phyloP scores from a whole-genome alignment of 2,329 filamentous ascomycete species.

The Ascochyta lentis region DNA sequence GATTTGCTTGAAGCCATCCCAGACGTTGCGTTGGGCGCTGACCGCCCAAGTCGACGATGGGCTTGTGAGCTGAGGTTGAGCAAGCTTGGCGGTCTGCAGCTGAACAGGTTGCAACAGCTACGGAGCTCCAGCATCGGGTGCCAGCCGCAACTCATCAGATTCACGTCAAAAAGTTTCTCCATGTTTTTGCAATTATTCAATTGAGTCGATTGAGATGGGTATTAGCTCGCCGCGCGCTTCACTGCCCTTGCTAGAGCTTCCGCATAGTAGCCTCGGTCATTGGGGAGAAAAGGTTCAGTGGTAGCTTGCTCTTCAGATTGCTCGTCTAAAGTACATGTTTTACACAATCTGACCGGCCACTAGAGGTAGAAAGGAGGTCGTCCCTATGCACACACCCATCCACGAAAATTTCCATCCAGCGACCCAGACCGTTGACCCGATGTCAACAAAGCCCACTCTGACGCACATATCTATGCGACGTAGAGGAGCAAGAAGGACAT shows the following conservation, averaged over 20 bases:
- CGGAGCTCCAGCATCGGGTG: conserved; percentile 23
- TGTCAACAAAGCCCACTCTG: conserved; percentile 38
- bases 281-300: conserved; percentile 42
- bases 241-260: conserved; percentile 33
- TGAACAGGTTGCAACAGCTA: conserved; percentile 31
- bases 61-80: conserved; percentile 33
- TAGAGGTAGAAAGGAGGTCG: conserved; percentile 48
- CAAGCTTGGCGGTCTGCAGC: conserved; percentile 39
- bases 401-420: conserved; percentile 48
- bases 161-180: conserved; percentile 25
- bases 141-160: conserved; percentile 28
- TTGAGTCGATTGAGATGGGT: conserved; percentile 40
- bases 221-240: conserved; percentile 33
- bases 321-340: conserved; percentile 53
- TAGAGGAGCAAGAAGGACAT: conserved; percentile 54
- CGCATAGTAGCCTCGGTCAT: conserved; percentile 31
- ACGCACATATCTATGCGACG: conserved; percentile 50
- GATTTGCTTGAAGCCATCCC: not conserved
- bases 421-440: conserved; percentile 45
- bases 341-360: conserved; percentile 53
- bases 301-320: conserved; percentile 52
- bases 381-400: conserved; percentile 51
- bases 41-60: not conserved
- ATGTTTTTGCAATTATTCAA: conserved; percentile 24
- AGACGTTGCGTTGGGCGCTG: conserved; percentile 15